phyloP scores from a whole-genome alignment of 768 basidiomycete genomes.

The Macrolepiota albuminosa region DNA sequence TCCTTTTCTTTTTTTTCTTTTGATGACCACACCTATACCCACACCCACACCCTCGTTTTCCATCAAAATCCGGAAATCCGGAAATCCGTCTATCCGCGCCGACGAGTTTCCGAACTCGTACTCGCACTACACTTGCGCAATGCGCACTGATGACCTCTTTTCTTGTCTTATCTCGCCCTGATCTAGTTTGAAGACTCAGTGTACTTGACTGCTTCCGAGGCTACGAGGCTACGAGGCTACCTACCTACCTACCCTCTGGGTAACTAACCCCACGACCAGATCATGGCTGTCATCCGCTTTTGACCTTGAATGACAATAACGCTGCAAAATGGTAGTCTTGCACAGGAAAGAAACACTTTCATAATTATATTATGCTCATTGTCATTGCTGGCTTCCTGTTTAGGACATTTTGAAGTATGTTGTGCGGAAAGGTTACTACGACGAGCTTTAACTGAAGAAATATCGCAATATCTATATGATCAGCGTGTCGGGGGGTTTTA shows the following conservation, averaged over 20 bases:
- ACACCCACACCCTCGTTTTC: background rate
- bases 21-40: background rate
- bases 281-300: background rate
- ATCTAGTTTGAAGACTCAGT: background rate
- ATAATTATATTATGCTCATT: background rate
- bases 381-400: background rate
- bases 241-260: background rate
- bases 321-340: background rate
- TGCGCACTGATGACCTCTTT: background rate
- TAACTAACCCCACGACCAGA: too few species aligned
- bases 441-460: background rate
- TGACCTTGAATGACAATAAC: background rate
- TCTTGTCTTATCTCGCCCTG: background rate
- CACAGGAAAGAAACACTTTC: background rate
- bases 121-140: background rate
- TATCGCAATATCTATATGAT: too few species aligned
- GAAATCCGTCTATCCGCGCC: background rate
- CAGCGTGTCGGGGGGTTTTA: too few species aligned
- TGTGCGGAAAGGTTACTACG: background rate
- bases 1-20: background rate
- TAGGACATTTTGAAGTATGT: background rate
- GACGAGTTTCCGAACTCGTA: background rate
- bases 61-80: background rate
- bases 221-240: too few species aligned
- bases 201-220: background rate